These are phyloP conservation scores for Syzygium jambos DNA, from an alignment of 345 rosid genomes.

Conservation along the genomic window DNA sequence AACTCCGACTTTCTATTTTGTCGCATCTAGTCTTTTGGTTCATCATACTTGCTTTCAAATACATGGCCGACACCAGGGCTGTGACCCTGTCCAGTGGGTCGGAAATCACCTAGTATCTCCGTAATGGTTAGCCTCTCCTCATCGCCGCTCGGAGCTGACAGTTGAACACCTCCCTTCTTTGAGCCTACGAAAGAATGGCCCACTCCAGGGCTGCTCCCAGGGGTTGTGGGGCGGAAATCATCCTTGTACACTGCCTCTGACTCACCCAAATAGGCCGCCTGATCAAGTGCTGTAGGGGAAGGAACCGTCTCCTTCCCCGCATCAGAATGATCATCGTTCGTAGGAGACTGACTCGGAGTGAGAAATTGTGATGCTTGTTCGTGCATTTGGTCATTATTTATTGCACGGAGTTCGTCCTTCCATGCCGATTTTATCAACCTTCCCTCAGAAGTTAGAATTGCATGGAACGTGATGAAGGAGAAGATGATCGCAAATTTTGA, in stretches of 20 bases:
- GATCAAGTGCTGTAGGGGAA: background rate
- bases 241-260: background rate
- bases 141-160: background rate
- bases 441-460: constrained; percentile 11
- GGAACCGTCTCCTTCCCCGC: background rate
- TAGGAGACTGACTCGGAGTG: background rate
- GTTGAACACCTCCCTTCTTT: background rate
- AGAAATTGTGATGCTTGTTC: background rate
- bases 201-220: constrained; percentile 31
- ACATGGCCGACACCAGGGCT: constrained; percentile 50
- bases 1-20: background rate
- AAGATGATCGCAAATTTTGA: constrained; percentile 3
- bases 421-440: constrained; percentile 15
- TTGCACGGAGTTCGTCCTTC: background rate
- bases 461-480: constrained; percentile 7
- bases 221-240: constrained; percentile 22
- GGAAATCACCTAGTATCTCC: constrained; percentile 1
- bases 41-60: constrained; percentile 5
- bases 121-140: constrained; percentile 3
- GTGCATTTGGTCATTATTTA: background rate
- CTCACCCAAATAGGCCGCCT: background rate
- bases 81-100: constrained; percentile 42
- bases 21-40: constrained; percentile 16
- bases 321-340: background rate
- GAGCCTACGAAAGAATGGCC: constrained; percentile 11